Conservation (phyloP, 306 rosid genomes). For the Luffa aegyptiaca region DNA sequence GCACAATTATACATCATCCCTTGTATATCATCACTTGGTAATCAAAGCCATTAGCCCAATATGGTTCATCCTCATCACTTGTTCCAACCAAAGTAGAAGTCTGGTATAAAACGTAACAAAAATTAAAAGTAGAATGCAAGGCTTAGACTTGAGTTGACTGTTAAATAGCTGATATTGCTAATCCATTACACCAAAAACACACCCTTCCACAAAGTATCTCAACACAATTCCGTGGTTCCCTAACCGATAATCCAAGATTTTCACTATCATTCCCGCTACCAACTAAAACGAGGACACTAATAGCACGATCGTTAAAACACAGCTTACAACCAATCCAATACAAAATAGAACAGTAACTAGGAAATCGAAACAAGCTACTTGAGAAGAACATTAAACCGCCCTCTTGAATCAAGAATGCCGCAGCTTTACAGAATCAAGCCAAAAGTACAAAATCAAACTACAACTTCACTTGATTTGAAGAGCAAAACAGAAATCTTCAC, state of each 20-base stretch:
- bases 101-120: not conserved
- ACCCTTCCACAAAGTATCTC: not conserved
- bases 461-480: not conserved
- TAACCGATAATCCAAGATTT: not conserved
- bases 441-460: not conserved
- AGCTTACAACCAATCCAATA: not conserved
- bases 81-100: not conserved
- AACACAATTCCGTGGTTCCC: not conserved
- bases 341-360: not conserved
- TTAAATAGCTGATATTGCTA: not conserved
- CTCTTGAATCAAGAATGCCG: not conserved
- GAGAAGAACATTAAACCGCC: not conserved
- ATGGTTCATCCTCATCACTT: not conserved
- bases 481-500: not conserved
- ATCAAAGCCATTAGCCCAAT: not conserved
- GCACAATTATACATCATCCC: not conserved
- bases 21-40: not conserved
- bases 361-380: not conserved
- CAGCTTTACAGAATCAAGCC: not conserved
- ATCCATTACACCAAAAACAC: not conserved
- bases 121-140: not conserved
- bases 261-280: not conserved
- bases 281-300: not conserved
- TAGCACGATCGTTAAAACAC: not conserved
- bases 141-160: not conserved